These are phyloP conservation scores for Trichoderma asperellum DNA, from an alignment of 2,329 filamentous ascomycete genomes.

Conservation along the genomic window DNA sequence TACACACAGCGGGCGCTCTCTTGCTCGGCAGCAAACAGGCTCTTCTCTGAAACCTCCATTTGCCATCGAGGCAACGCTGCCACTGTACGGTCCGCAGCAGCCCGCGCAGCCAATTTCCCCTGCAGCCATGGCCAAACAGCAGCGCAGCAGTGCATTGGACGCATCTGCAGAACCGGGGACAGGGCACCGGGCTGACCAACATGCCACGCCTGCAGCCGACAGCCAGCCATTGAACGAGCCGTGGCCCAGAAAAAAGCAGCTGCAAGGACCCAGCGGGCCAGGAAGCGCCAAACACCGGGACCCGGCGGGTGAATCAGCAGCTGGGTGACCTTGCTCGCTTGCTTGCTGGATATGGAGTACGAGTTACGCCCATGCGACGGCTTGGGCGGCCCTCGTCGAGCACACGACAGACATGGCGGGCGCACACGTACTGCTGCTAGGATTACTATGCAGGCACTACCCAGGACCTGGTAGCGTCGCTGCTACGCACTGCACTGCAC, in stretches of 20 bases:
- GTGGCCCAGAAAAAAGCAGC: background rate
- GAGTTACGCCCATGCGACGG: background rate
- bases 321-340: background rate
- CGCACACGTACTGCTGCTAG: background rate
- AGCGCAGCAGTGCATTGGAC: background rate
- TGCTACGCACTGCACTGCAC: no score
- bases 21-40: background rate
- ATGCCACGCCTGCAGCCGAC: background rate
- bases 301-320: slow-evolving; percentile 1
- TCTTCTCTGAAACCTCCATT: background rate
- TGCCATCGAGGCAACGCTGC: background rate
- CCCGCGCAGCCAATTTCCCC: background rate
- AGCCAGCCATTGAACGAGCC: background rate
- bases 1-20: background rate
- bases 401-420: background rate
- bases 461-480: background rate
- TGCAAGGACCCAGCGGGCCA: background rate
- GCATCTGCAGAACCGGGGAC: slow-evolving; percentile 27
- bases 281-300: background rate
- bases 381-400: background rate
- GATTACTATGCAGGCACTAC: background rate
- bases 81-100: background rate
- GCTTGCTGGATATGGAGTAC: background rate
- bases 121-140: slow-evolving; percentile 2
- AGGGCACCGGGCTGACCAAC: slow-evolving; percentile 26